A percentile compares a stretch with the other conserved stretches of the same genome.
Conservation (phyloP, 2,329 filamentous ascomycete species). For the Claviceps sorghi region DNA sequence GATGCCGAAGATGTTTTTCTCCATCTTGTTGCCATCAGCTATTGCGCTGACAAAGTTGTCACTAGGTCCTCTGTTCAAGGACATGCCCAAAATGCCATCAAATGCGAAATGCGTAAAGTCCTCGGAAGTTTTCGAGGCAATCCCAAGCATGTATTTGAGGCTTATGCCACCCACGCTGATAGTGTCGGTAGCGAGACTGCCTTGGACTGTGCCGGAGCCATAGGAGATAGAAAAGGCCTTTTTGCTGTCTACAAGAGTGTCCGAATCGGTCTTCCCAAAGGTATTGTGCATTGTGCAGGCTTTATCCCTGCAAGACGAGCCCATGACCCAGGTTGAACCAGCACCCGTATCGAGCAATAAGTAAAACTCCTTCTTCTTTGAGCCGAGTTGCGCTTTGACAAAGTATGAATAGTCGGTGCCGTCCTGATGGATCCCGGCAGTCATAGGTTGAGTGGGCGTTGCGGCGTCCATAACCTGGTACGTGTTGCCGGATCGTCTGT, state of each 20-base stretch:
- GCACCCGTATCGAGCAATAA: slow-evolving; percentile 55
- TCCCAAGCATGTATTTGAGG: slow-evolving; percentile 53
- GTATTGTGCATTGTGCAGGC: slow-evolving; percentile 57
- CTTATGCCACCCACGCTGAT: slow-evolving; percentile 52
- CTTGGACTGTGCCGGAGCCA: slow-evolving; percentile 60
- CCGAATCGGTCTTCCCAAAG: slow-evolving; percentile 53
- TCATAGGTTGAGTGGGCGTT: slow-evolving; percentile 30
- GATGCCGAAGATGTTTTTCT: slow-evolving; percentile 54
- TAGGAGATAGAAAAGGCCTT: slow-evolving; percentile 55
- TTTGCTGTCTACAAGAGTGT: slow-evolving; percentile 38
- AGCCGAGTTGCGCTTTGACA: slow-evolving; percentile 40
- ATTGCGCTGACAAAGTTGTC: slow-evolving; percentile 56
- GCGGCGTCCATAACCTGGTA: slow-evolving; percentile 33
- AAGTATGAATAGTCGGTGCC: slow-evolving; percentile 55
- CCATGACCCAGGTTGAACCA: slow-evolving; percentile 73
- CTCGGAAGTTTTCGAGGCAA: slow-evolving; percentile 54
- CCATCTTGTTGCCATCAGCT: slow-evolving; percentile 37
- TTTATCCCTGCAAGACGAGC: slow-evolving; percentile 46
- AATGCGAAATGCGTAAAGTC: slow-evolving; percentile 70
- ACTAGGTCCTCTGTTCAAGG: slow-evolving; percentile 42
- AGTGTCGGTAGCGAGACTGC: slow-evolving; percentile 50
- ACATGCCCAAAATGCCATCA: slow-evolving; percentile 74
- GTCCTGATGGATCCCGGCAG: slow-evolving; percentile 45
- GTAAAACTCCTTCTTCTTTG: slow-evolving; percentile 36
- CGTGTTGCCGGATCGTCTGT: slow-evolving; percentile 26